phyloP scores from a whole-genome alignment of 2,329 filamentous ascomycete genomes.

The Zopfia rhizophila region DNA sequence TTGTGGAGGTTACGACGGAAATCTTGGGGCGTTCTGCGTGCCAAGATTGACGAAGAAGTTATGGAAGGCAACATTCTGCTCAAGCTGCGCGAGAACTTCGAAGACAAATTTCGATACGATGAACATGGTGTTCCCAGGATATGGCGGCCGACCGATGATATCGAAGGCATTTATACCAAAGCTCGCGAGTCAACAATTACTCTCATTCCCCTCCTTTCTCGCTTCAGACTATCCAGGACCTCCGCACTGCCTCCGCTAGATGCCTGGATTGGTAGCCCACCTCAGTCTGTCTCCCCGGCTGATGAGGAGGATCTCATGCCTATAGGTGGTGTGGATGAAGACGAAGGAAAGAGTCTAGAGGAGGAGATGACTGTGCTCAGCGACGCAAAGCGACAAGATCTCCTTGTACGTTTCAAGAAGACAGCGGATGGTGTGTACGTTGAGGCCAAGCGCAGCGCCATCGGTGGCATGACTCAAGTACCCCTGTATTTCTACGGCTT shows the following conservation, averaged over 20 bases:
- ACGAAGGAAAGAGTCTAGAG: conserved; percentile 91
- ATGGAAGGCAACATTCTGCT: conserved; percentile 97
- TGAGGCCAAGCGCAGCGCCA: conserved; percentile 95
- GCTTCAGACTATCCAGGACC: conserved; percentile 81
- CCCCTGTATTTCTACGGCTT: conserved; percentile 94
- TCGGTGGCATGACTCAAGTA: conserved; percentile 93
- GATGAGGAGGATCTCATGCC: conserved; percentile 91
- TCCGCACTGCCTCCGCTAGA: conserved; percentile 83
- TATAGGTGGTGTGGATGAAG: conserved; percentile 93
- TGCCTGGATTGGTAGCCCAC: conserved; percentile 82
- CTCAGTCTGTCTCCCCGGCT: conserved; percentile 76
- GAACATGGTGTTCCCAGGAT: conserved; percentile 93
- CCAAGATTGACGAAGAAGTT: conserved; percentile 95
- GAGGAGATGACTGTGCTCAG: conserved; percentile 97
- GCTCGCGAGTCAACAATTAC: conserved; percentile 92
- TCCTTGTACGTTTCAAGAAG: conserved; percentile 97
- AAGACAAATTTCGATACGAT: conserved; percentile 99
- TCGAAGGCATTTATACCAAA: conserved; percentile 92
- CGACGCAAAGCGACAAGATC: conserved; percentile 88
- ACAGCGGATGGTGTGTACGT: conserved; percentile 97
- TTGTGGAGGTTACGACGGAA: conserved; percentile 93
- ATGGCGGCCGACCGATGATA: conserved; percentile 96
- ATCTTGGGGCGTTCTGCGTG: conserved; percentile 89
- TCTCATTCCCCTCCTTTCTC: conserved; percentile 87
- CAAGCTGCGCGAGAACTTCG: conserved; percentile 97